Conservation (phyloP, 2,329 filamentous ascomycete species). For the Alternaria gaisen region DNA sequence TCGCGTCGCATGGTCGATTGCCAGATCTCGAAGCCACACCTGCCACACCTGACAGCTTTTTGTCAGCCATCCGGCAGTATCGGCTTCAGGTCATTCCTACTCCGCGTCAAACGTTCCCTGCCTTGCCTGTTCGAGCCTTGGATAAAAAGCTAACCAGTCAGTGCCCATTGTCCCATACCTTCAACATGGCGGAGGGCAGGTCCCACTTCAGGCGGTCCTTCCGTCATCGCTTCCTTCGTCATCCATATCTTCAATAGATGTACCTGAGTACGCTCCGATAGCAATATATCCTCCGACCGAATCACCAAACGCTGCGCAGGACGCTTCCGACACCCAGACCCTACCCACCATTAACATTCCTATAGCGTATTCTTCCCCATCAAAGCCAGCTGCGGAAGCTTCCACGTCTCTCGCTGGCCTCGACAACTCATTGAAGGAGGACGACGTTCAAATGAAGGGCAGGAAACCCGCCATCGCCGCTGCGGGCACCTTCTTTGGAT, state of each 20-base stretch:
- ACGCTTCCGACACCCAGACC: conserved; percentile 30
- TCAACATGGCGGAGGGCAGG: conserved; percentile 48
- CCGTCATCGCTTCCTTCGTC: conserved; percentile 35
- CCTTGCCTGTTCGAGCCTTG: conserved; percentile 20
- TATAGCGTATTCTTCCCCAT: conserved; percentile 37
- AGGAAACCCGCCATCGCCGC: conserved; percentile 46
- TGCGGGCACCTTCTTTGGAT: conserved; percentile 47
- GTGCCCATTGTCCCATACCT: conserved; percentile 49
- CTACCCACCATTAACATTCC: conserved; percentile 42
- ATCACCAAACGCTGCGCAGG: conserved; percentile 37
- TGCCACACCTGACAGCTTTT: background rate
- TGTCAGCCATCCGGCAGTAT: conserved; percentile 30
- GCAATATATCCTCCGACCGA: conserved; percentile 26
- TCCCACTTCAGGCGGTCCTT: conserved; percentile 41
- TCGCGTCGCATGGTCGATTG: conserved; percentile 16
- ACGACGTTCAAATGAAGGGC: conserved; percentile 48
- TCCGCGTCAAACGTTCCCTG: conserved; percentile 9
- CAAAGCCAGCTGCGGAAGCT: conserved; percentile 27
- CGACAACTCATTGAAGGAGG: conserved; percentile 21
- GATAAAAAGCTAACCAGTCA: conserved; percentile 39
- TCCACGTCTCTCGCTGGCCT: conserved; percentile 25
- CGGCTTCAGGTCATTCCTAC: conserved; percentile 27
- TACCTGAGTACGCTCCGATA: conserved; percentile 39
- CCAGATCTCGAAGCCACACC: conserved; percentile 3
- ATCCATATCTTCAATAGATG: conserved; percentile 31